phyloP scores from a whole-genome alignment of 2,329 filamentous ascomycete species.

The Dactylellina drechsleri region DNA sequence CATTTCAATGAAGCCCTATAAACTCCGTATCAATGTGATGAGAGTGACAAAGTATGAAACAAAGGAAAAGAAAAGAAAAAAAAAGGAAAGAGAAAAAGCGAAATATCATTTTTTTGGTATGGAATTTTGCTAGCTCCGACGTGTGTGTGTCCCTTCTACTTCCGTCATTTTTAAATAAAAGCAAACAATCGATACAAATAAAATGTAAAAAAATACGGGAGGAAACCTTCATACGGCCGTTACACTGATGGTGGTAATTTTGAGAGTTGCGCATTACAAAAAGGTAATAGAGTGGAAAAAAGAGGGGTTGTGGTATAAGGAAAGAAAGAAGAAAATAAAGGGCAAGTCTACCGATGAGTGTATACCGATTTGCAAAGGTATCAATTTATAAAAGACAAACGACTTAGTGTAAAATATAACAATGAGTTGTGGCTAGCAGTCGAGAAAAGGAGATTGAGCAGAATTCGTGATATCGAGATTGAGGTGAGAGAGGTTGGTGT shows the following conservation, averaged over 20 bases:
- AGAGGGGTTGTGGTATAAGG: neutral
- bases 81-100: conserved; percentile 6
- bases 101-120: conserved; percentile 41
- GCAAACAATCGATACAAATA: conserved; percentile 31
- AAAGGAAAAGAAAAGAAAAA: neutral
- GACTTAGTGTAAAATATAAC: conserved; percentile 2
- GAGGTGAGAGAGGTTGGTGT: neutral
- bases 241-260: conserved; percentile 27
- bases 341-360: conserved; percentile 44
- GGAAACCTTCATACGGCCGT: conserved; percentile 51
- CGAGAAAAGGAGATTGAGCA: conserved; percentile 23
- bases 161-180: conserved; percentile 39
- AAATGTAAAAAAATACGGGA: conserved; percentile 23
- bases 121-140: conserved; percentile 24
- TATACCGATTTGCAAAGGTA: conserved; percentile 53
- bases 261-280: conserved; percentile 47
- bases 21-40: conserved; percentile 55
- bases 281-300: conserved; percentile 12
- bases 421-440: conserved; percentile 27
- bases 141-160: conserved; percentile 45
- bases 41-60: conserved; percentile 10
- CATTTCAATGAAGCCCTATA: conserved; percentile 52
- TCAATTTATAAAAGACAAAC: conserved; percentile 28
- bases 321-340: conserved; percentile 14
- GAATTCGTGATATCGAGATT: conserved; percentile 21